Conservation (phyloP, 2,329 filamentous ascomycete genomes). For the Claviceps sorghi region DNA sequence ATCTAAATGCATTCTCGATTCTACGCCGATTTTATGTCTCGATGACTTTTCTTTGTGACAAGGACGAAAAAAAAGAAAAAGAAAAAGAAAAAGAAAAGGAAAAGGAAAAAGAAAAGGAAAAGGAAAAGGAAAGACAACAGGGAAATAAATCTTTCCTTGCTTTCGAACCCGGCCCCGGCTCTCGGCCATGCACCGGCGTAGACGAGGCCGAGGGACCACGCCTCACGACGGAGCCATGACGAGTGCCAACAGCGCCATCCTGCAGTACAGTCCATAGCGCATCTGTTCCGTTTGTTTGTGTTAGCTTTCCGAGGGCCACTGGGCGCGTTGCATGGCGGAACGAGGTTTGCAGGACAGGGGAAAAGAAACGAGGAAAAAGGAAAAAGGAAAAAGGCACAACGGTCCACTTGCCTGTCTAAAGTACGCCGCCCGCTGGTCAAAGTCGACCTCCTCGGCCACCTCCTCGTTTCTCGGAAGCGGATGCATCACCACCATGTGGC, state of each 20-base stretch:
- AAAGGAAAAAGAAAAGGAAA: background rate
- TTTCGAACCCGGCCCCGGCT: background rate
- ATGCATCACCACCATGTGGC: conserved; percentile 87
- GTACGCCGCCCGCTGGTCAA: conserved; percentile 91
- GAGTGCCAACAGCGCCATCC: conserved; percentile 91
- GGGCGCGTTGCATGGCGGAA: too few relatives aligned
- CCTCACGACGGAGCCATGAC: conserved; percentile 46
- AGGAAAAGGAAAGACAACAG: background rate
- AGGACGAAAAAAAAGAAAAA: background rate
- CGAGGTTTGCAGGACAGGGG: background rate
- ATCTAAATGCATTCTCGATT: background rate
- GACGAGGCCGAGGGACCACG: too few relatives aligned
- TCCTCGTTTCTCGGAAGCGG: conserved; percentile 87
- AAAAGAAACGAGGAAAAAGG: background rate
- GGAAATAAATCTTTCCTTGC: background rate
- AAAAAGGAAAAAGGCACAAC: background rate
- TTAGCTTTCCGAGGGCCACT: background rate
- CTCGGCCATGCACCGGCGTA: background rate
- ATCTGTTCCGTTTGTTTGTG: conserved; percentile 42
- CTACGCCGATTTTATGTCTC: background rate
- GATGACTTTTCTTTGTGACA: background rate
- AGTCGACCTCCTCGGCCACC: conserved; percentile 90
- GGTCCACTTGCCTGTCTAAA: conserved; percentile 80
- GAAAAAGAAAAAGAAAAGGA: background rate
- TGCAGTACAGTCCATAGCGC: conserved; percentile 93